Conservation (phyloP, 345 rosid genomes). For the Carallia pectinifolia region DNA sequence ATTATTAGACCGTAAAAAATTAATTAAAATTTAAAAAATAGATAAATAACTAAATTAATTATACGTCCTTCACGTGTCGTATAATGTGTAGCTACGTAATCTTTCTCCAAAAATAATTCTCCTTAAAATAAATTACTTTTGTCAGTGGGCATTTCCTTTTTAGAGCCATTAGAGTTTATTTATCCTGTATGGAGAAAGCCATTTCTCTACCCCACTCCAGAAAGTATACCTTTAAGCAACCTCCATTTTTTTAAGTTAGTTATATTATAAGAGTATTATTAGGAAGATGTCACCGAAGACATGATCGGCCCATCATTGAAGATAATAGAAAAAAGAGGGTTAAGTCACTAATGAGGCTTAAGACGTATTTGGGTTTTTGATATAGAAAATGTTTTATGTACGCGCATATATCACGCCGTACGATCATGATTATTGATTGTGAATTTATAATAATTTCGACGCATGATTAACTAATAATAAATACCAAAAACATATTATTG, state of each 20-base stretch:
- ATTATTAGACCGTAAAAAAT: too few species aligned
- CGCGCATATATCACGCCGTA: too few species aligned
- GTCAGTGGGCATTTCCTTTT: constrained; percentile 83
- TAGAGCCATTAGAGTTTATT: constrained; percentile 22
- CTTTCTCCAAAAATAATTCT: constrained; percentile 13
- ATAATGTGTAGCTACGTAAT: too few species aligned
- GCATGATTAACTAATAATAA: too few species aligned
- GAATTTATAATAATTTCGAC: too few species aligned
- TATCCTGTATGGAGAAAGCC: constrained; percentile 11
- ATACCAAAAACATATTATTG: too few species aligned
- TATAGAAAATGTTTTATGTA: background rate
- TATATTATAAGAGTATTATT: background rate
- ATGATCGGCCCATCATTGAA: too few species aligned
- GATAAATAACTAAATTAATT: too few species aligned
- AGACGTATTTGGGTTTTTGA: background rate
- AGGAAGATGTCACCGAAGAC: background rate
- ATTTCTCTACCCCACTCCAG: constrained; percentile 41
- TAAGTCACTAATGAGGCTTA: background rate
- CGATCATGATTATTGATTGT: too few species aligned
- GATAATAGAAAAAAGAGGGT: background rate
- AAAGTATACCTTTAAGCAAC: constrained; percentile 31
- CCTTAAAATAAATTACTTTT: background rate
- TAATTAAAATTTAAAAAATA: too few species aligned
- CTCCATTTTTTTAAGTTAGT: background rate
- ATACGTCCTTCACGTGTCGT: too few species aligned